Percentiles rank a stretch among this genome's conserved stretches.
Conservation (phyloP, 2,329 filamentous ascomycete species). For the Colletotrichum simmondsii region DNA sequence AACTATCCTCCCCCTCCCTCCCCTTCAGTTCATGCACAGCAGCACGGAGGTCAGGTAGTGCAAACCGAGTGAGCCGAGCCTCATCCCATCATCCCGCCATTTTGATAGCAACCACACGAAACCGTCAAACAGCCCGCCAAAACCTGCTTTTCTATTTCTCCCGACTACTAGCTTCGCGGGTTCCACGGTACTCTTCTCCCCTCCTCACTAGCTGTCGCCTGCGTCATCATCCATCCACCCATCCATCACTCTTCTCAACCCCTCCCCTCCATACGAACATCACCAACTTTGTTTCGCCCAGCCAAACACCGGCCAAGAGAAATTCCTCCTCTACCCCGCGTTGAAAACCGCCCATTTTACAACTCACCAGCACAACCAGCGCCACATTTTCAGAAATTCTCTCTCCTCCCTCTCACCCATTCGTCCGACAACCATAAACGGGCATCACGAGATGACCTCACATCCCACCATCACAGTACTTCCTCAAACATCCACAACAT, state of each 20-base stretch:
- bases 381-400: background rate
- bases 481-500: background rate
- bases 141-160: background rate
- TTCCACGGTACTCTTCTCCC: background rate
- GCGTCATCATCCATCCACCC: background rate
- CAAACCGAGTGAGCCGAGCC: background rate
- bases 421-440: background rate
- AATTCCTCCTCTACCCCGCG: background rate
- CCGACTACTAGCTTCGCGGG: too few relatives aligned
- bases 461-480: background rate
- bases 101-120: slow-evolving; percentile 24
- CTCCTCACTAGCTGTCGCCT: background rate
- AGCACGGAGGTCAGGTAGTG: too few relatives aligned
- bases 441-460: background rate
- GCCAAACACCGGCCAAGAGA: slow-evolving; percentile 8
- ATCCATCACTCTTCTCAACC: background rate
- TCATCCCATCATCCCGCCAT: background rate
- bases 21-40: background rate
- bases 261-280: background rate
- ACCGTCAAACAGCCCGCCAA: slow-evolving; percentile 26
- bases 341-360: background rate
- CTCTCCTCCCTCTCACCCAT: background rate
- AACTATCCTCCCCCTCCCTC: background rate
- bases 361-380: background rate
- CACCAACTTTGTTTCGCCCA: slow-evolving; percentile 18